Evolutionary conservation across 225 moss, liverwort and hornwort species (phyloP).

Genomic region (Pleurozium schreberi): DNA sequence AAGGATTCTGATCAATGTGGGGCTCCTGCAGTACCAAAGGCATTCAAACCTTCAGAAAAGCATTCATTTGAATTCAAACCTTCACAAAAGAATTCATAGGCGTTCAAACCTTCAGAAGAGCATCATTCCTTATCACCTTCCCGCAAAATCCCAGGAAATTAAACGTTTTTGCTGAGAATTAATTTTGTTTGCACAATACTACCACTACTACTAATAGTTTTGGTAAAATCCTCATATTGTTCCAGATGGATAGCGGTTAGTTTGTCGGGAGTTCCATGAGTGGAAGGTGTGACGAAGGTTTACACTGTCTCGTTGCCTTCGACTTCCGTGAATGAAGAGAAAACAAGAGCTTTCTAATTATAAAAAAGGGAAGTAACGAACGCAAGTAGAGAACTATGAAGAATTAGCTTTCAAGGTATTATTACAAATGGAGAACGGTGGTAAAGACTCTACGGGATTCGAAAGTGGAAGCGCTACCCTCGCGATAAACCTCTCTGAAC

Average conservation of each 20-base stretch:
- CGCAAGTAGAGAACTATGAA: background rate
- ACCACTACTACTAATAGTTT: too few species aligned
- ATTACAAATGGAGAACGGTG: background rate
- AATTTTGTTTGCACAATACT: background rate
- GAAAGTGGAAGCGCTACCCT: background rate
- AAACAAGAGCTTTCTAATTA: too few species aligned
- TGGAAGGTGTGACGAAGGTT: background rate
- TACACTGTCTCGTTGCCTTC: background rate
- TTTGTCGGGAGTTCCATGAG: background rate
- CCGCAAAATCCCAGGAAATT: background rate
- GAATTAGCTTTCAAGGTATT: background rate
- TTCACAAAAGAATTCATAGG: background rate
- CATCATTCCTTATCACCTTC: background rate
- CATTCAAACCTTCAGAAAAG: background rate
- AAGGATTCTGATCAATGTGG: conserved; percentile 61
- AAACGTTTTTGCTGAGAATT: background rate
- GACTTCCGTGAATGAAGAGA: background rate
- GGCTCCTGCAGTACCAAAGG: conserved; percentile 33
- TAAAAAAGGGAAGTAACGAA: background rate
- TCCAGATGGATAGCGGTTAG: background rate
- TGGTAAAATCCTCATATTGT: background rate
- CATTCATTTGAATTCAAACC: background rate
- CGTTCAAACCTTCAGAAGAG: background rate
- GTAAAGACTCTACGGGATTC: background rate
- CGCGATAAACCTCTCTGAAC: background rate